A percentile compares a stretch with the other conserved stretches of the same genome.
These are phyloP conservation scores for Boletus semigastroideus DNA, from an alignment of 1,284 basidiomycete species.

Conservation along the genomic window DNA sequence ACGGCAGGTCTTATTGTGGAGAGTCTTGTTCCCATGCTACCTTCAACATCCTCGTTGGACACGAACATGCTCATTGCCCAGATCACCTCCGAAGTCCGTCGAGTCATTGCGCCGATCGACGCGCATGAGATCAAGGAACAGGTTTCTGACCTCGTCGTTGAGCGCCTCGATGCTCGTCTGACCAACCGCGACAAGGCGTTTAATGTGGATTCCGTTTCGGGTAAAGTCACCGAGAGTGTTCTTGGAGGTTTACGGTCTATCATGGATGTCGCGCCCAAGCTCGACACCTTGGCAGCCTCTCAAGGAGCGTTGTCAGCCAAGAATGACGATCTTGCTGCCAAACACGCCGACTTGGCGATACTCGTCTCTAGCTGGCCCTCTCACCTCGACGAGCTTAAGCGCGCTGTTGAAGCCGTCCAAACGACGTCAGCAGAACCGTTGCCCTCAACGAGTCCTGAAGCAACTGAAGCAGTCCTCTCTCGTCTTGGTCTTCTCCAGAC, in stretches of 20 bases:
- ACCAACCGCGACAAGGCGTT: conserved; percentile 70
- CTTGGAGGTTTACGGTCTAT: conserved; percentile 49
- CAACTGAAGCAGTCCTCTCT: conserved; percentile 27
- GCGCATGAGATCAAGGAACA: conserved; percentile 83
- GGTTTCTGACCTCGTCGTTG: conserved; percentile 81
- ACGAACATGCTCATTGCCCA: conserved; percentile 54
- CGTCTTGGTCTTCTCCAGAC: conserved; percentile 44
- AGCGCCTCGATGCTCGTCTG: conserved; percentile 75
- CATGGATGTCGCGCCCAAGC: conserved; percentile 36
- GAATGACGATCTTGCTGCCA: conserved; percentile 36
- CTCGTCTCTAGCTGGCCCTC: conserved; percentile 45
- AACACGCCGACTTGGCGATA: conserved; percentile 36
- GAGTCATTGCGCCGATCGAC: conserved; percentile 70
- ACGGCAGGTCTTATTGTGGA: conserved; percentile 79
- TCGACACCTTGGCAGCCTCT: conserved; percentile 42
- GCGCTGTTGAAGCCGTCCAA: conserved; percentile 33
- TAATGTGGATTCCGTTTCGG: conserved; percentile 58
- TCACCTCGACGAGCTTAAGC: conserved; percentile 41
- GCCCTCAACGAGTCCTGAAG: conserved; percentile 28
- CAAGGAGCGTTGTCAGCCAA: conserved; percentile 44
- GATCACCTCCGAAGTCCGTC: conserved; percentile 65
- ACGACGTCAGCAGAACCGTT: conserved; percentile 3
- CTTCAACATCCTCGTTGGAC: conserved; percentile 49
- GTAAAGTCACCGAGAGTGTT: conserved; percentile 55
- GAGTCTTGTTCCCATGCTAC: conserved; percentile 65